Conservation (phyloP, 768 basidiomycete species). For the Coprinellus micaceus region DNA sequence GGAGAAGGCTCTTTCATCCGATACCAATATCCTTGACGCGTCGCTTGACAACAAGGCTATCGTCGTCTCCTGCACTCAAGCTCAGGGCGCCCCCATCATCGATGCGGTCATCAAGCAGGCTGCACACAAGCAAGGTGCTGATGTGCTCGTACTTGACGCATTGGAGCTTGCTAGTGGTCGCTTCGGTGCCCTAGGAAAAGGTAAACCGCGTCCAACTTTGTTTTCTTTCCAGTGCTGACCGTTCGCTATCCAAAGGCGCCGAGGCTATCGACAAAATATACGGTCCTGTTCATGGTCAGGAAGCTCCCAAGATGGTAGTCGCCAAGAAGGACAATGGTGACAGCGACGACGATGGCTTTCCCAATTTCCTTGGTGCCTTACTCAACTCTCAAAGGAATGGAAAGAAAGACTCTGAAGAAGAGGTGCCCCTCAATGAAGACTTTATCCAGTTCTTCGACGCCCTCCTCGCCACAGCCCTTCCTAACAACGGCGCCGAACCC, state of each 20-base stretch:
- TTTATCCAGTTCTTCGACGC: background rate
- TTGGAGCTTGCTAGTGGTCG: slow-evolving; percentile 14
- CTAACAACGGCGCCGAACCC: background rate
- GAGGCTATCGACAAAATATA: background rate
- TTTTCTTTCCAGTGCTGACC: background rate
- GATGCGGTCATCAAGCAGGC: slow-evolving; percentile 9
- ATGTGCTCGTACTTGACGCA: slow-evolving; percentile 15
- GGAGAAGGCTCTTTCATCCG: background rate
- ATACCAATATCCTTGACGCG: background rate
- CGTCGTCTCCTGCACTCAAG: slow-evolving; percentile 2
- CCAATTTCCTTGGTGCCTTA: no score
- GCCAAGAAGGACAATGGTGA: background rate
- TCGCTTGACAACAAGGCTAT: background rate
- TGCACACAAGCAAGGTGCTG: slow-evolving; percentile 6
- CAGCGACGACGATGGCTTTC: background rate
- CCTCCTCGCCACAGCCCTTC: background rate
- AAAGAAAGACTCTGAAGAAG: no score
- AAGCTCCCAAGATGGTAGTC: background rate
- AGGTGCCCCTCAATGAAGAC: no score
- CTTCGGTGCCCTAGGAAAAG: slow-evolving; percentile 13
- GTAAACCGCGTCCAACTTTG: background rate
- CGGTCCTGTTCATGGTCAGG: background rate
- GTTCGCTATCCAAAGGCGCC: background rate
- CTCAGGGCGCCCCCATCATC: slow-evolving; percentile 8
- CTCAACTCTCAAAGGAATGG: no score